phyloP scores from a whole-genome alignment of 106 monocot species.

The Dendrobium officinale region DNA sequence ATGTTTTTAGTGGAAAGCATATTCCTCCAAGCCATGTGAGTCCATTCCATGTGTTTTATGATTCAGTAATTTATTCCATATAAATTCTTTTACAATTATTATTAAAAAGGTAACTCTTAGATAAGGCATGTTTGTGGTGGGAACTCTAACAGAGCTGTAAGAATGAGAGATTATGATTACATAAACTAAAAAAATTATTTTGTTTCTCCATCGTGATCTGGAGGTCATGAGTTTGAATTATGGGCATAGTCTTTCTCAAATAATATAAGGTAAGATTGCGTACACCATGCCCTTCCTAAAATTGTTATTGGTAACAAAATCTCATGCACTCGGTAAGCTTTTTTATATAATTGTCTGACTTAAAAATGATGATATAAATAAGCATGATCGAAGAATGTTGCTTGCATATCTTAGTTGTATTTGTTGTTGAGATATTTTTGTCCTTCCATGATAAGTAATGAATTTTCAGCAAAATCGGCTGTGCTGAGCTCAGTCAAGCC shows the following conservation, averaged over 20 bases:
- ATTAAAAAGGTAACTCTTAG: background rate
- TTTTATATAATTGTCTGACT: background rate
- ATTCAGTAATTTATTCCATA: background rate
- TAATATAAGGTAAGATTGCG: too few species aligned
- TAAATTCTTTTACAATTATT: background rate
- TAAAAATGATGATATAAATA: background rate
- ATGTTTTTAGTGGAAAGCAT: conserved; percentile 39
- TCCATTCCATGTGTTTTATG: background rate
- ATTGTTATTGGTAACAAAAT: too few species aligned
- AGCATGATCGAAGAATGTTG: background rate
- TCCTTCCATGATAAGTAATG: background rate
- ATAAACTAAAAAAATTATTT: background rate
- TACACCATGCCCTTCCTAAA: too few species aligned
- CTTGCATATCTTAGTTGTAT: background rate
- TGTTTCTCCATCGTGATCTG: background rate
- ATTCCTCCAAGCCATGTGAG: conserved; percentile 67
- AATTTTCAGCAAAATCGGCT: background rate
- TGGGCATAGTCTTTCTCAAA: too few species aligned
- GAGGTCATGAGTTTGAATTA: background rate
- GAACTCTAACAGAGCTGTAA: background rate
- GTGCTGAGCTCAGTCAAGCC: background rate
- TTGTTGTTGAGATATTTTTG: background rate
- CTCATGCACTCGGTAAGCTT: background rate
- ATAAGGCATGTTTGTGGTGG: background rate
- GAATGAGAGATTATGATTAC: background rate